Evolutionary conservation across 139 green algal species (phyloP), one percentile per base, ranked within the genome.

Genomic region (Trebouxia sp.): DNA sequence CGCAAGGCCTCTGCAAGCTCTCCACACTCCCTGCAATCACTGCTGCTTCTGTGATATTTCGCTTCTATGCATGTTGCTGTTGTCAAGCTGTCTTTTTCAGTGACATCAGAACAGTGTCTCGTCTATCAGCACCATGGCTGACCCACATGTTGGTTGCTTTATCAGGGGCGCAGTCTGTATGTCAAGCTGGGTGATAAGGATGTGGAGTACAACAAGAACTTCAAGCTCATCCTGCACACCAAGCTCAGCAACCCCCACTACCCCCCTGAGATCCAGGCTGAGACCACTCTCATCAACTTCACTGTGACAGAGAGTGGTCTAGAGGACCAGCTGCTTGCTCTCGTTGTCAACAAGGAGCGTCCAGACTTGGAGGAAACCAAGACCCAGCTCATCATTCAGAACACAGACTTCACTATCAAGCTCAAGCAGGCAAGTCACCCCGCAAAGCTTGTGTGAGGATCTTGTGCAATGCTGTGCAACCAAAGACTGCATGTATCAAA

Each of bases 391-490:
- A 95, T 97, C 83, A 92, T 94, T 39, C 91, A 89, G 72, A 95
- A 95, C 89, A 97, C 91, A 39, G 92, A 97, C 85, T 97, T 95
- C 90, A 97, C 93, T 3, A 97, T 97, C 89, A 94, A 94, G 83
- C 87, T 97, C 26, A 95, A 95, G 86, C 89, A 96, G 83, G 82
- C 77, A 41, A 83, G 77, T n/a, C n/a, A n/a, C n/a, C n/a, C n/a
- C n/a, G n/a, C n/a, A n/a, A n/a, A n/a, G n/a, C n/a, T n/a, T n/a
- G n/a, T n/a, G n/a, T n/a, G n/a, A n/a, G n/a, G n/a, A n/a, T n/a
- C n/a, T n/a, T n/a, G n/a, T n/a, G n/a, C n/a, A n/a, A n/a, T n/a
- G n/a, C n/a, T n/a, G n/a, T n/a, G n/a, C n/a, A n/a, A n/a, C n/a
- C n/a, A n/a, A n/a, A n/a, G n/a, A n/a, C n/a, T n/a, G n/a, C n/a